phyloP scores from a whole-genome alignment of 768 basidiomycete genomes.

The Boletus barrowsii region DNA sequence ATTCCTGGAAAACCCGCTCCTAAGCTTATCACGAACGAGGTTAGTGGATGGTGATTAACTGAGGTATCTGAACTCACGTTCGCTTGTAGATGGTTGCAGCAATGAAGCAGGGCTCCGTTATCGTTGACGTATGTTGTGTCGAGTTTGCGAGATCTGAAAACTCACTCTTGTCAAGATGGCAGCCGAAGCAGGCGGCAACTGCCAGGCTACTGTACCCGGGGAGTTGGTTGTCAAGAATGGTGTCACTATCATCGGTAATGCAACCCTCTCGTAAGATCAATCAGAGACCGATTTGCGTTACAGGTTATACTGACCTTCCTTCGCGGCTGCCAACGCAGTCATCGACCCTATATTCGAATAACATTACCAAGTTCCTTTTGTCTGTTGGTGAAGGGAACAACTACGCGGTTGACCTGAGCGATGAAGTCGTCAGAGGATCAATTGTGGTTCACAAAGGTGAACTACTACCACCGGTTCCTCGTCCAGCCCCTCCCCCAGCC shows the following conservation, averaged over 20 bases:
- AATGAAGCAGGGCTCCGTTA: conserved; percentile 91
- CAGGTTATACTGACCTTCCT: conserved; percentile 81
- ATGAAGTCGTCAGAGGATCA: conserved; percentile 83
- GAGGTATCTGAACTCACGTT: conserved; percentile 6
- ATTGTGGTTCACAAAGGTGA: conserved; percentile 69
- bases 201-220: conserved; percentile 77
- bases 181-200: conserved; percentile 89
- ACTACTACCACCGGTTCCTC: conserved; percentile 64
- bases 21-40: conserved; percentile 74
- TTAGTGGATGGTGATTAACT: conserved; percentile 7
- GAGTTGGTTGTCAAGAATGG: conserved; percentile 66
- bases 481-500: conserved; percentile 61
- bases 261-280: background rate
- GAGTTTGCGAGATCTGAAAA: background rate
- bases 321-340: conserved; percentile 89
- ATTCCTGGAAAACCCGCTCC: conserved; percentile 88
- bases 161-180: conserved; percentile 40
- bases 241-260: conserved; percentile 75
- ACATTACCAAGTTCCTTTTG: conserved; percentile 84
- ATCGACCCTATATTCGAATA: conserved; percentile 87
- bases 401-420: conserved; percentile 67
- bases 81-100: conserved; percentile 64
- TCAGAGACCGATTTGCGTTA: background rate
- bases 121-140: conserved; percentile 56
- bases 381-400: conserved; percentile 66